Evolutionary conservation across 1,284 basidiomycete species (phyloP).

Genomic region (Moniliella sp.): DNA sequence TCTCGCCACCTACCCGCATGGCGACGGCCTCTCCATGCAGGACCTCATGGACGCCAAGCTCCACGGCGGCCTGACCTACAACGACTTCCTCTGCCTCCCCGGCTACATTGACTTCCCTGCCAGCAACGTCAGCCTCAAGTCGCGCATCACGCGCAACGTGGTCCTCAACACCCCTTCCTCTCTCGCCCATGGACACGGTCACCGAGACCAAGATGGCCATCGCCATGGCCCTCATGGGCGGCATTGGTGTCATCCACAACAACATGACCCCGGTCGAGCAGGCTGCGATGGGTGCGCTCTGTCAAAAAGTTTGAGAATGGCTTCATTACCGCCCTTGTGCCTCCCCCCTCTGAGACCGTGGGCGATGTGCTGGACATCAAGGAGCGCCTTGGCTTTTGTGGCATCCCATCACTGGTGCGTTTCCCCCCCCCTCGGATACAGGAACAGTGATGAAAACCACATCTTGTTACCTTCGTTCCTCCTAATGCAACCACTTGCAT

Average conservation of each 20-base stretch:
- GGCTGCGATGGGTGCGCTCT: conserved; percentile 82
- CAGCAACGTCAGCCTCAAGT: conserved; percentile 58
- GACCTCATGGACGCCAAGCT: conserved; percentile 74
- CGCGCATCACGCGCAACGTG: conserved; percentile 72
- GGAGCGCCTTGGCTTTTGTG: conserved; percentile 73
- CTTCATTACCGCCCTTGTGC: conserved; percentile 66
- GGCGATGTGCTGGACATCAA: conserved; percentile 86
- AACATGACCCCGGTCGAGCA: conserved; percentile 73
- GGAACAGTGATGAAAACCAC: conserved; percentile 41
- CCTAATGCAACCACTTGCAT: conserved; percentile 46
- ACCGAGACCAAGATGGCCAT: conserved; percentile 96
- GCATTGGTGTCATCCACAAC: conserved; percentile 95
- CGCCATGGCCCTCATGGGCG: conserved; percentile 44
- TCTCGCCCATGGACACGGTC: conserved; percentile 99
- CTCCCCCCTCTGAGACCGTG: conserved; percentile 57
- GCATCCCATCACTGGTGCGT: conserved; percentile 90
- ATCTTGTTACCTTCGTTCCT: conserved; percentile 69
- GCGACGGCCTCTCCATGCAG: conserved; percentile 64
- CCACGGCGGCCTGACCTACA: conserved; percentile 89
- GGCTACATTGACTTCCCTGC: conserved; percentile 88
- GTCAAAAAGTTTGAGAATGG: conserved; percentile 92
- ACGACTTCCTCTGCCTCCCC: conserved; percentile 41
- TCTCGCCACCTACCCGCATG: conserved; percentile 43
- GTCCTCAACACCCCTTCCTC: conserved; percentile 79
- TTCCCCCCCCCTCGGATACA: background rate